These are phyloP conservation scores for Arthromyces matolae DNA, from an alignment of 768 basidiomycete genomes.

Conservation along the genomic window DNA sequence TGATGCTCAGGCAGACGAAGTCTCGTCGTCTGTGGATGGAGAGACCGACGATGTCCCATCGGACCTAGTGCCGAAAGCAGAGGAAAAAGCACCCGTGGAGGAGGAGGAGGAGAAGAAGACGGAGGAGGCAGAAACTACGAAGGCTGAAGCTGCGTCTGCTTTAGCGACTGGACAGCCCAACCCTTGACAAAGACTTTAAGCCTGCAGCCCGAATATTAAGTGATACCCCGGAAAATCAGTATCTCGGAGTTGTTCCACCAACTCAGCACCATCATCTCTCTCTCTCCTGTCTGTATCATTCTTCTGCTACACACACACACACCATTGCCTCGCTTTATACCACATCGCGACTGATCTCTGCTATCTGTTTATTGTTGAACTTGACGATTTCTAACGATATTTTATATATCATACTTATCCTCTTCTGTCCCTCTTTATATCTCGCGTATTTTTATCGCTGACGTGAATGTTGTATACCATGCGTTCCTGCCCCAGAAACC, in stretches of 20 bases:
- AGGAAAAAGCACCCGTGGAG: neutral
- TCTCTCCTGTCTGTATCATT: conserved; percentile 9
- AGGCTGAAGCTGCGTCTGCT: neutral
- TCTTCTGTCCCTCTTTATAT: conserved; percentile 1
- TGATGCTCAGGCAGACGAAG: conserved; percentile 12
- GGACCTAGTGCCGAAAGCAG: neutral
- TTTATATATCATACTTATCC: neutral
- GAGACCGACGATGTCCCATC: neutral
- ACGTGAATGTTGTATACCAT: conserved; percentile 8
- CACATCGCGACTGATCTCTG: too few relatives aligned
- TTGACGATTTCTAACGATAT: conserved; percentile 3
- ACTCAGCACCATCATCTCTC: neutral
- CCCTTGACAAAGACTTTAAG: conserved; percentile 6
- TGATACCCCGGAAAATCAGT: conserved; percentile 13
- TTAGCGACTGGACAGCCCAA: too few relatives aligned
- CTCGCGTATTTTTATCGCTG: conserved; percentile 12
- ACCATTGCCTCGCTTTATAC: conserved; percentile 10
- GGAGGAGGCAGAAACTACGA: conserved; percentile 1
- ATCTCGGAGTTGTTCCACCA: conserved; percentile 10
- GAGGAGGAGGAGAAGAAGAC: neutral
- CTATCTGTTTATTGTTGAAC: conserved; percentile 1
- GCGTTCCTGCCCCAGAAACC: conserved; percentile 1
- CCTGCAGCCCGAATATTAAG: conserved; percentile 7
- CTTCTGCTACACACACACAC: conserved; percentile 5
- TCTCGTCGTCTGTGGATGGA: conserved; percentile 10